A percentile compares a stretch with the other conserved stretches of the same genome.
phyloP scores from a whole-genome alignment of 805 yeast genomes.

The Candida coleopterorum region DNA sequence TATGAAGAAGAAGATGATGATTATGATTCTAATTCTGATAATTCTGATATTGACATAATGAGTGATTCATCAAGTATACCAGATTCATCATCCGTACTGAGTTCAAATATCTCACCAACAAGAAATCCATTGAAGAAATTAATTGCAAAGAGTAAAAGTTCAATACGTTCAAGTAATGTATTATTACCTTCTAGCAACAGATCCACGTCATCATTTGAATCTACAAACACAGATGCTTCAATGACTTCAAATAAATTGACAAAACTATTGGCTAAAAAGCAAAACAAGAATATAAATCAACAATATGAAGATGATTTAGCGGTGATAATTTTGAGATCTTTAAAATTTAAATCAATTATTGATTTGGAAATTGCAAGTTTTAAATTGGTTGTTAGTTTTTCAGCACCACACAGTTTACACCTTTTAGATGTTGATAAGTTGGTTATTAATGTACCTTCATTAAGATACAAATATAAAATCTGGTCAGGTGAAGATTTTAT shows the following conservation, averaged over 20 bases:
- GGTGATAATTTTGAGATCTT: slow-evolving; percentile 36
- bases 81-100: neutral
- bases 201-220: slow-evolving; percentile 1
- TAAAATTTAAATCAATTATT: slow-evolving; percentile 36
- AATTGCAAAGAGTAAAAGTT: slow-evolving; percentile 4
- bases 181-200: neutral
- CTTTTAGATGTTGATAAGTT: slow-evolving; percentile 77
- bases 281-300: neutral
- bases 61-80: slow-evolving; percentile 3
- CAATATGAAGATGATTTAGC: slow-evolving; percentile 27
- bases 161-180: neutral
- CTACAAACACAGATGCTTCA: slow-evolving; percentile 2
- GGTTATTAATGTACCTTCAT: slow-evolving; percentile 57
- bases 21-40: slow-evolving; percentile 1
- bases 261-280: slow-evolving; percentile 1
- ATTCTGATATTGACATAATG: slow-evolving; percentile 1
- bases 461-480: slow-evolving; percentile 36
- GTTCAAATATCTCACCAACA: neutral
- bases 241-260: slow-evolving; percentile 2
- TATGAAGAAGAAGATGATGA: neutral
- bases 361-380: slow-evolving; percentile 31
- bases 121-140: slow-evolving; percentile 12
- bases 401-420: slow-evolving; percentile 65
- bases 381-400: slow-evolving; percentile 61
- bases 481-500: slow-evolving; percentile 73